Conservation (phyloP, 2,329 filamentous ascomycete genomes). For the Cladobotryum mycophilum region DNA sequence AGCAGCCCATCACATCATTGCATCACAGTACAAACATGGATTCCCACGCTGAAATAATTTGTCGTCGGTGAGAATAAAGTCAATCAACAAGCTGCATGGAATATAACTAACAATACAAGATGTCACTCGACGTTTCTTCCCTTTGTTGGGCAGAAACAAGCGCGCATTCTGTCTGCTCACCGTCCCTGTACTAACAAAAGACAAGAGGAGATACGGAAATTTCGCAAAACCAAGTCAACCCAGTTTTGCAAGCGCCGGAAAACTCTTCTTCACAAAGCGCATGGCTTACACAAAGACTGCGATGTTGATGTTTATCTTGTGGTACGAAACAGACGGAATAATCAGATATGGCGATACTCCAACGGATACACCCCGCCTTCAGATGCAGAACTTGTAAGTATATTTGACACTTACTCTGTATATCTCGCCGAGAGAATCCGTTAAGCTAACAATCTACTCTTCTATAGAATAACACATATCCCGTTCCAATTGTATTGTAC, state of each 20-base stretch:
- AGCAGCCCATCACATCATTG: no score
- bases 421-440: background rate
- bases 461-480: constrained; percentile 1
- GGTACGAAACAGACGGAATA: constrained; percentile 9
- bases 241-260: constrained; percentile 10
- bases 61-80: background rate
- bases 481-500: background rate
- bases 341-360: constrained; percentile 12
- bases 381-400: background rate
- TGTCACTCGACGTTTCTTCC: background rate
- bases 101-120: background rate
- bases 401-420: background rate
- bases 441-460: background rate
- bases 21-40: no score
- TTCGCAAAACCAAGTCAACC: constrained; percentile 1
- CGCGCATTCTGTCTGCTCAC: background rate
- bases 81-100: background rate
- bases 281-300: constrained; percentile 9
- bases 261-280: constrained; percentile 11
- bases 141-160: background rate
- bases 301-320: constrained; percentile 9
- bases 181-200: background rate
- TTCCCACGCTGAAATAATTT: no score
- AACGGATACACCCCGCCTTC: constrained; percentile 7
- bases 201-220: constrained; percentile 1